Evolutionary conservation across 2,329 filamentous ascomycete genomes (phyloP).

Genomic region (Fusarium sarcochroum): DNA sequence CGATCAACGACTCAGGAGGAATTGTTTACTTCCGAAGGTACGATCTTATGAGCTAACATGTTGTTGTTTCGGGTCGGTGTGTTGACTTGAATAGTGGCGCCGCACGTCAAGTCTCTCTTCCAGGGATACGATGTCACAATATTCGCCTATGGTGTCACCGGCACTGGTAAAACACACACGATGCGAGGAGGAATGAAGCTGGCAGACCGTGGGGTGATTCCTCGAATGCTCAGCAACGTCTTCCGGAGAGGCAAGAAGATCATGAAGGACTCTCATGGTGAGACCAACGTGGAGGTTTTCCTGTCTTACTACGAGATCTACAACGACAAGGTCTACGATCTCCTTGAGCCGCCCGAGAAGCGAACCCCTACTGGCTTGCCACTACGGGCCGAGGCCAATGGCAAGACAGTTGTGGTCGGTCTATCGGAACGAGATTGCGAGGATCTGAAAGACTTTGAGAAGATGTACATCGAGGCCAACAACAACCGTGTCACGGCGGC

Average conservation of each 20-base stretch:
- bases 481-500: constrained; percentile 89
- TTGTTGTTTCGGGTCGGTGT: constrained; percentile 29
- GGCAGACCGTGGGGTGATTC: constrained; percentile 89
- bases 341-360: constrained; percentile 90
- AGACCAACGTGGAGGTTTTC: constrained; percentile 79
- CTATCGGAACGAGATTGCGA: constrained; percentile 86
- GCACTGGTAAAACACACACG: constrained; percentile 95
- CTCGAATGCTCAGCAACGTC: constrained; percentile 85
- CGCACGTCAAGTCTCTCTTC: constrained; percentile 92
- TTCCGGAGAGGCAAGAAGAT: constrained; percentile 90
- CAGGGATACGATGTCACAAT: constrained; percentile 89
- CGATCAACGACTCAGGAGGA: constrained; percentile 84
- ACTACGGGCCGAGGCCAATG: constrained; percentile 86
- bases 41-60: constrained; percentile 43
- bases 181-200: constrained; percentile 93
- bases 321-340: constrained; percentile 93
- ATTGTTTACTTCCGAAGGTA: constrained; percentile 91
- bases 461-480: constrained; percentile 91
- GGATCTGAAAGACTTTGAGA: constrained; percentile 90
- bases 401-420: constrained; percentile 89
- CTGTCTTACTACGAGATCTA: constrained; percentile 98
- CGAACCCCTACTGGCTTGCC: constrained; percentile 85
- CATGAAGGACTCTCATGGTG: constrained; percentile 80
- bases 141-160: constrained; percentile 94
- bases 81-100: constrained; percentile 74